Conservation (phyloP, 2,329 filamentous ascomycete genomes). For the Colletotrichum orchidophilum region DNA sequence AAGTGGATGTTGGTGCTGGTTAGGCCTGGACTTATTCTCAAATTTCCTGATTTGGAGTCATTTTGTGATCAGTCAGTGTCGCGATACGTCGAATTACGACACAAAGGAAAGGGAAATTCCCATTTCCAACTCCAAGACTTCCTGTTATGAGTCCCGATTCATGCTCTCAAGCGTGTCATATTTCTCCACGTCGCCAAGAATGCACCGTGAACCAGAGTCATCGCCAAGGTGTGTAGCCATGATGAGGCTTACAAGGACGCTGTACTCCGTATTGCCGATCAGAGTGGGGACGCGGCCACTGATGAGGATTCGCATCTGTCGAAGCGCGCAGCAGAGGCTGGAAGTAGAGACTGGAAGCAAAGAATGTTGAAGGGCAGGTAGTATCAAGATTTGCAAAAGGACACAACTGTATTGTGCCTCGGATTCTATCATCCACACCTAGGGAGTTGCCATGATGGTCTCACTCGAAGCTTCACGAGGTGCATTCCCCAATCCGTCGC, state of each 20-base stretch:
- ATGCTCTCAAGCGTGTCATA: background rate
- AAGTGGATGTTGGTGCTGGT: too few relatives aligned
- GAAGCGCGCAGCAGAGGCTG: background rate
- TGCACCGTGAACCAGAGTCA: background rate
- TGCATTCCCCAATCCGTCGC: background rate
- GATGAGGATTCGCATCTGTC: too few relatives aligned
- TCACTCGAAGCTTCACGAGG: too few relatives aligned
- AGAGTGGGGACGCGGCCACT: background rate
- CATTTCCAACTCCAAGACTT: background rate
- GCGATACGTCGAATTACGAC: background rate
- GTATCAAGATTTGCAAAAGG: fast-evolving
- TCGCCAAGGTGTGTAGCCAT: too few relatives aligned
- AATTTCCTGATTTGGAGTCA: too few relatives aligned
- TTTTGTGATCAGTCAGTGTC: too few relatives aligned
- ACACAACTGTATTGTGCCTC: background rate
- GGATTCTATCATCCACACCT: background rate
- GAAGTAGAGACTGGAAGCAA: background rate
- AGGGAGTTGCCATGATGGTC: background rate
- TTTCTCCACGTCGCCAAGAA: background rate
- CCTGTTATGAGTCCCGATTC: background rate
- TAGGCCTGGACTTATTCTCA: too few relatives aligned
- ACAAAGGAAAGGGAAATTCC: background rate
- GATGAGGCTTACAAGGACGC: background rate
- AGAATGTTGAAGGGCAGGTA: fast-evolving
- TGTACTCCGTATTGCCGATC: background rate